These are phyloP conservation scores for Taiozyma sp. DNA, from an alignment of 1,139 yeast species.

Conservation along the genomic window DNA sequence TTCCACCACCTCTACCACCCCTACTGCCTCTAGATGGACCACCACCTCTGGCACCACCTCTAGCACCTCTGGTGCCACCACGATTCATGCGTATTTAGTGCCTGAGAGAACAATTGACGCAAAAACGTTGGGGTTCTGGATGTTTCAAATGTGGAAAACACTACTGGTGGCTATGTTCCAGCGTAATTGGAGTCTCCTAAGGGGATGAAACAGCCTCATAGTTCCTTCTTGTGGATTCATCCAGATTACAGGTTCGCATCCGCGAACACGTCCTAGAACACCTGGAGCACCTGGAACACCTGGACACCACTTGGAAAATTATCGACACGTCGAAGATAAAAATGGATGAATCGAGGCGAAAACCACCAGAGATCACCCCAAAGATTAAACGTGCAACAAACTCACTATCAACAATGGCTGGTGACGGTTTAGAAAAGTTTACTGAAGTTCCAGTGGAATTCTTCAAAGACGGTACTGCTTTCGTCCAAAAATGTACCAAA, in stretches of 20 bases:
- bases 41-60: neutral
- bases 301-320: neutral
- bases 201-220: neutral
- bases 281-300: neutral
- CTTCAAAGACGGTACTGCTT: slow-evolving; percentile 84
- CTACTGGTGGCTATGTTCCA: neutral
- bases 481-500: slow-evolving; percentile 87
- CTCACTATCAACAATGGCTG: slow-evolving; percentile 34
- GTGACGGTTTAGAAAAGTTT: slow-evolving; percentile 72
- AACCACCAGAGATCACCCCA: neutral
- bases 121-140: neutral
- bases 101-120: neutral
- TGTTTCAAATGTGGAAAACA: neutral
- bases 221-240: neutral
- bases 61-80: neutral
- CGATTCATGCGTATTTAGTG: neutral
- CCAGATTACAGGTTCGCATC: neutral
- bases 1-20: neutral
- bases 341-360: neutral
- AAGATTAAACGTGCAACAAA: neutral
- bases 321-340: neutral
- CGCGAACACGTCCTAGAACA: neutral
- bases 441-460: slow-evolving; percentile 90
- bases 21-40: neutral
- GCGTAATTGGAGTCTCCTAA: neutral